Evolutionary conservation across 257 asterid genomes (phyloP).

Genomic region (Solanum medicagineum): DNA sequence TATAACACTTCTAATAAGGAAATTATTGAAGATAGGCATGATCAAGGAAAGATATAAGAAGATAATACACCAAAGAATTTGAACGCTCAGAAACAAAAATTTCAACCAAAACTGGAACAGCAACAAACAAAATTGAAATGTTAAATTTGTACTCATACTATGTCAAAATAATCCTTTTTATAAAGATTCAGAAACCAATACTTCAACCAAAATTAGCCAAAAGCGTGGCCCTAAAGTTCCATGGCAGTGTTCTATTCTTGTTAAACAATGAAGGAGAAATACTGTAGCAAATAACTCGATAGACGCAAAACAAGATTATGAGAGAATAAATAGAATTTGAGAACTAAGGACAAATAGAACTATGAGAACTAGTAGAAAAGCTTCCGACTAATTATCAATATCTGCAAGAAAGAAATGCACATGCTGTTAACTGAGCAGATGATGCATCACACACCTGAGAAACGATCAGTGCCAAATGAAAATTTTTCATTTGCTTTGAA

Average conservation of each 20-base stretch:
- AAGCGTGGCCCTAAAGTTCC: background rate
- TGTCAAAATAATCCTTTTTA: background rate
- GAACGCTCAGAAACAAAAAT: background rate
- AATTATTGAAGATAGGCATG: background rate
- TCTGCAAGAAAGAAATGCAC: background rate
- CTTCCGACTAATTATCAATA: background rate
- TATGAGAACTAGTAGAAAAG: background rate
- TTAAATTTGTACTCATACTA: background rate
- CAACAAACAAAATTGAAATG: background rate
- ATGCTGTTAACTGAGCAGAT: background rate
- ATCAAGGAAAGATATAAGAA: background rate
- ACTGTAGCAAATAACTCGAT: background rate
- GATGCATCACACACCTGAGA: conserved; percentile 60
- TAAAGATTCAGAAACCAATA: background rate
- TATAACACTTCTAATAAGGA: background rate
- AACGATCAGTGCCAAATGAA: conserved; percentile 75
- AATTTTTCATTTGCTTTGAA: conserved; percentile 82
- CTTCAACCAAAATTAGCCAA: background rate
- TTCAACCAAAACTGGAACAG: background rate
- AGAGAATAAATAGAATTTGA: background rate
- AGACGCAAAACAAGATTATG: background rate
- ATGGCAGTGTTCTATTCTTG: background rate
- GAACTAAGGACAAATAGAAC: background rate
- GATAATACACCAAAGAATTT: background rate
- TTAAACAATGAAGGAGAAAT: background rate